These are phyloP conservation scores for Colletotrichum filicis DNA, from an alignment of 2,329 filamentous ascomycete genomes.

Conservation along the genomic window DNA sequence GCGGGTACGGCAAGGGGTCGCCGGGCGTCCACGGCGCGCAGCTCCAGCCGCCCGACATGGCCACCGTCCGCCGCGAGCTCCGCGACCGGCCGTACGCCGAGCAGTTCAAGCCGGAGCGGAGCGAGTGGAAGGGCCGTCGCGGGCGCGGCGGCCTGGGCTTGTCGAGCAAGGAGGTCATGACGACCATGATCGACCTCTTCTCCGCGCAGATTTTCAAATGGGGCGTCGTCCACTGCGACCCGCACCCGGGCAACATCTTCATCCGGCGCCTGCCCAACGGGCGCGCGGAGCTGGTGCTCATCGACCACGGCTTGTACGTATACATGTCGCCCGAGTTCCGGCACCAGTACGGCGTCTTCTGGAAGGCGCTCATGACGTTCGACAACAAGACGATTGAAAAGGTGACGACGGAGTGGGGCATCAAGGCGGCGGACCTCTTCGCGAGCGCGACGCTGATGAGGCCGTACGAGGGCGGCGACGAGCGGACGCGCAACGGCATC, in stretches of 20 bases:
- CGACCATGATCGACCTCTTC: conserved; percentile 95
- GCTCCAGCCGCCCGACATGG: conserved; percentile 62
- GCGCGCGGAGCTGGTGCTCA: conserved; percentile 89
- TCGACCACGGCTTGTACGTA: conserved; percentile 97
- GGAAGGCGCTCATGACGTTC: conserved; percentile 93
- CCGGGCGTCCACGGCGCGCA: conserved; percentile 78
- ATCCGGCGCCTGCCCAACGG: conserved; percentile 86
- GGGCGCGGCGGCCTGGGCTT: conserved; percentile 86
- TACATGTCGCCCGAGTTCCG: conserved; percentile 87
- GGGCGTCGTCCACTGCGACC: conserved; percentile 95
- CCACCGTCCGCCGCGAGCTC: conserved; percentile 55
- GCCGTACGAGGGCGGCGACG: conserved; percentile 88
- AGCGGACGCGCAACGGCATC: conserved; percentile 71
- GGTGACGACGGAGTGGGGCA: conserved; percentile 85
- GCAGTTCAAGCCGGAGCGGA: conserved; percentile 82
- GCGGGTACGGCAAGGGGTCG: conserved; percentile 79
- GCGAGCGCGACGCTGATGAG: conserved; percentile 90
- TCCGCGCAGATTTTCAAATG: conserved; percentile 98
- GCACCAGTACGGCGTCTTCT: conserved; percentile 88
- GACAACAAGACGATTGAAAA: conserved; percentile 83
- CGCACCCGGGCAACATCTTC: conserved; percentile 97
- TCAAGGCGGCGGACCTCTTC: conserved; percentile 90
- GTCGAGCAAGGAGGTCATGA: conserved; percentile 88
- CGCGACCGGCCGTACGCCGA: conserved; percentile 64
- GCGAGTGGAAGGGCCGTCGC: conserved; percentile 78